phyloP scores from a whole-genome alignment of 2,329 filamentous ascomycete genomes.

The Pseudogymnoascus sp. region DNA sequence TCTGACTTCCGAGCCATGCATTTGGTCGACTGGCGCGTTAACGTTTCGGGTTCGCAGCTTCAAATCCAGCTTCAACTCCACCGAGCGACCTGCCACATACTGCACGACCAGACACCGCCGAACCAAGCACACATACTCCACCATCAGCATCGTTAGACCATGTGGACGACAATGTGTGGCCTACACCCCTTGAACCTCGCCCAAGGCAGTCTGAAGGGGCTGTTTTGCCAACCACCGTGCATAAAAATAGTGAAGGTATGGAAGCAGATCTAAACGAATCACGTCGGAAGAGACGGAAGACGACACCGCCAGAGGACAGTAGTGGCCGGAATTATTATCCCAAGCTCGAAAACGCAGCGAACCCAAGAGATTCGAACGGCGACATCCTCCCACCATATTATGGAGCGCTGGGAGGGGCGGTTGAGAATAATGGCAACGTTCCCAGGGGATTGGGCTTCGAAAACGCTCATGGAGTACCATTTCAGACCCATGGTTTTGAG shows the following conservation, averaged over 20 bases:
- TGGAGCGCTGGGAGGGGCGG: background rate
- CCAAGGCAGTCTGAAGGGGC: background rate
- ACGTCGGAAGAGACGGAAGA: slow-evolving; percentile 40
- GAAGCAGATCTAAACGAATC: slow-evolving; percentile 29
- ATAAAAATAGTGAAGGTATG: slow-evolving; percentile 1
- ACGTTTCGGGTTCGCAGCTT: background rate
- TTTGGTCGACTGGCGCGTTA: background rate
- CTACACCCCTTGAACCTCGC: background rate
- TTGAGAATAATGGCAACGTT: background rate
- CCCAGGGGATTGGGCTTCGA: background rate
- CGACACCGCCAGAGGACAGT: slow-evolving; percentile 26
- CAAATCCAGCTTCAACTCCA: background rate
- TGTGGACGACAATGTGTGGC: background rate
- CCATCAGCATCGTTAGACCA: background rate
- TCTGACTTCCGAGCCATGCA: background rate
- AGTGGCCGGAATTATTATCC: slow-evolving; percentile 12
- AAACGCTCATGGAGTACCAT: background rate
- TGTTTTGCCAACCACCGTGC: background rate
- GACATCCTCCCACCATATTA: too few relatives aligned
- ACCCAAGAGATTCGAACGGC: slow-evolving; percentile 7
- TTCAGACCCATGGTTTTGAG: background rate
- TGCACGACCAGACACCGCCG: background rate
- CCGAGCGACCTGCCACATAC: background rate
- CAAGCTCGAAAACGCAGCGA: slow-evolving; percentile 10
- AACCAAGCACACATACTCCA: background rate